Evolutionary conservation across 2,329 filamentous ascomycete species (phyloP), one percentile per base, ranked within the genome.

Genomic region (Blastomyces gilchristii): DNA sequence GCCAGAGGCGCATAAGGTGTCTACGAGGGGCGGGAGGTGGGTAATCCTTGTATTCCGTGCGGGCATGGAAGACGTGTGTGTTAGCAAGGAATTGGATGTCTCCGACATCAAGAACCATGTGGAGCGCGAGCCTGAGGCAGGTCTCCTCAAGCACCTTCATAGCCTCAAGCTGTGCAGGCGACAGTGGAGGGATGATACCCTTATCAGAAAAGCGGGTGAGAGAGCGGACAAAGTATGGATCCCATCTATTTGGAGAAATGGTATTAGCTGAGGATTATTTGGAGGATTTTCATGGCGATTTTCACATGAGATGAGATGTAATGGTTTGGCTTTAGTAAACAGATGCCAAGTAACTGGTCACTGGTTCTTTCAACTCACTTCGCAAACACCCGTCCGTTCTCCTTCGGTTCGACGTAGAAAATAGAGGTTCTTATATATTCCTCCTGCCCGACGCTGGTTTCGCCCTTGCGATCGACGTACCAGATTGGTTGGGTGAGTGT

Each of bases 401-500:
- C 82, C 7, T 82, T 84, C 5, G 83, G 84, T 78, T 95, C 90
- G 3, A 91, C 78, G 73, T 91, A 95, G 68, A 94, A 84, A 22
- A 96, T 84, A 14, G 84, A 82, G 41, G 87, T 85, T 53, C 82
- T 81, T 69, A 90, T 89, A 76, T 86, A 95, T 63, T 86, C 85
- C 62, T 92, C 84, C 75, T 95, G 82, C 14, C 89, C 90, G 16
- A 80, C 77, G 28, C 85, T 89, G 0, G 84, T 85, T 79, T 96
- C 91, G 12, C 91, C 91, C 79, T 96, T 96, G 62, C 91, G 87
- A 76, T 96, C 91, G 74, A 95, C 93, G 78, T 95, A 94, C 91
- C 91, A 96, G 67, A 91, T 85, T 0, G 91, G 90, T 72, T 87
- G 78, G 0, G 88, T 87, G 61, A 96, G 79, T 6, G 86, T 81